Base-by-base conservation (phyloP, 176 grass and related monocot species). In the Oryza meyeriana region DNA sequence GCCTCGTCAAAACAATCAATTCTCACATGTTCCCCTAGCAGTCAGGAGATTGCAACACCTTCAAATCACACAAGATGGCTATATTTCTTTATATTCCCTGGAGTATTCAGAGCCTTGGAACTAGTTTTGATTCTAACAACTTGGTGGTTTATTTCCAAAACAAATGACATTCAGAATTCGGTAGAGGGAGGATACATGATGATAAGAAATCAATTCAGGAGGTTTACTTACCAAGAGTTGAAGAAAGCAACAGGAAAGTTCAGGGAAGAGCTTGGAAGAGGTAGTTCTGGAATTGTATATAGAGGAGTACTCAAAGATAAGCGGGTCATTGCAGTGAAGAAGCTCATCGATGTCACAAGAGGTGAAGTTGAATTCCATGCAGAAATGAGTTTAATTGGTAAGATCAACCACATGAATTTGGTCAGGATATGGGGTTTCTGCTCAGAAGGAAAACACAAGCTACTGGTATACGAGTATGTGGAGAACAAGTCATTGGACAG, bases 341-440 rank as follows among this genome's bases (percentile, higher is more conserved):
- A 87, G 76, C 84, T 92, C 9, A 83, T 58, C 27, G 65, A 85
- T 32, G 70, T 77, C 30, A 41, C 30, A n/a, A 61, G 84, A 18
- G 76, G 83, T 1, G 85, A 92, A 61, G 93, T 90, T 12, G 93
- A 96, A 18, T 92, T 96, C 64, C 82, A 72, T 83, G 83, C 76
- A 36, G 87, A 96, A 45, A 81, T 96, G 71, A 82, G 75, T 14
- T 10, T 96, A 22, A 87, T 96, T 48, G 87, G 83, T 13, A 72
- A 83, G 59, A 92, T 95, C 67, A 88, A 96, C 79, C 93, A 96
- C 61, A 92, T 95, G 6, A 96, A 96, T 28, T 52, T 96, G 20
- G 83, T 92, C 12, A 41, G 85, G 69, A 86, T 88, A 20, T 86
- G 79, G 66, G 93, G 93, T 0, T 90, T 88, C 44, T 96, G 90